Conservation (phyloP, 108 stramenopile genomes). For the Skeletonema potamos region DNA sequence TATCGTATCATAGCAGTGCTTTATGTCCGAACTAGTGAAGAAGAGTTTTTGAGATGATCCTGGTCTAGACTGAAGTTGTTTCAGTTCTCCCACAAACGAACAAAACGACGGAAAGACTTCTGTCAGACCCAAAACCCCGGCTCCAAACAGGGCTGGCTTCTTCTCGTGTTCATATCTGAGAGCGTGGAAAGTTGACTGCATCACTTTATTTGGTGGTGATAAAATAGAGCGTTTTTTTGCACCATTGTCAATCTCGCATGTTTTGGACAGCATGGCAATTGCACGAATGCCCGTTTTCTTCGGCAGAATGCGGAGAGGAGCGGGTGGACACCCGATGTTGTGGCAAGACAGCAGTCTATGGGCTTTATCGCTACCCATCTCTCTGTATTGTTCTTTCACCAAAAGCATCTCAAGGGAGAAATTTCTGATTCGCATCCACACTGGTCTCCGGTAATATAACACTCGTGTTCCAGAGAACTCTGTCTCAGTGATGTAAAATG, state of each 20-base stretch:
- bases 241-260: constrained; percentile 4
- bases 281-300: constrained; percentile 81
- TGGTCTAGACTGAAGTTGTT: background rate
- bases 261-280: constrained; percentile 68
- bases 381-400: constrained; percentile 44
- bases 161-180: constrained; percentile 62
- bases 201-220: constrained; percentile 55
- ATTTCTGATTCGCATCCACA: constrained; percentile 70
- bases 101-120: constrained; percentile 68
- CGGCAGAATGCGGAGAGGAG: constrained; percentile 68
- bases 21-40: constrained; percentile 83
- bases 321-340: constrained; percentile 61
- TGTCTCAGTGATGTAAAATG: constrained; percentile 84
- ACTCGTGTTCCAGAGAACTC: constrained; percentile 63
- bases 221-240: background rate
- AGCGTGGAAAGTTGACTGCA: constrained; percentile 64
- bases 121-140: constrained; percentile 62
- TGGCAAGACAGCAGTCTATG: constrained; percentile 36
- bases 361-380: constrained; percentile 37
- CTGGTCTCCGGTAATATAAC: constrained; percentile 82
- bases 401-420: constrained; percentile 60
- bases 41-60: constrained; percentile 34
- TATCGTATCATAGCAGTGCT: constrained; percentile 84
- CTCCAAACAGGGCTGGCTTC: constrained; percentile 52
- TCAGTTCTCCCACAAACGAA: constrained; percentile 43